Evolutionary conservation across 345 rosid species (phyloP).

Genomic region (thale cress (Arabidopsis thaliana)): DNA sequence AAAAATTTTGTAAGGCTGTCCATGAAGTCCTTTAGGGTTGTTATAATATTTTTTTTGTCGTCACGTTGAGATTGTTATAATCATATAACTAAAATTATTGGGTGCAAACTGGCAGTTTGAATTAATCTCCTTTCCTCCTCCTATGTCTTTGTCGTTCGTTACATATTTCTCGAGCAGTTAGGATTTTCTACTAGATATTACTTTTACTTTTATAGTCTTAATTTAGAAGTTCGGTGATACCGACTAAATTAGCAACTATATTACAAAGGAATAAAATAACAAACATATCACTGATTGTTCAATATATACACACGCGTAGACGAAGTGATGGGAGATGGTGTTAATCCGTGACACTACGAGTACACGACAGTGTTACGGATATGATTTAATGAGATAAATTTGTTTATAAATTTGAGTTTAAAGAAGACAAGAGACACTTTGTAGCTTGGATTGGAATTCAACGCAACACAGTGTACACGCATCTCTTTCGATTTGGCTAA

Average conservation of each 20-base stretch:
- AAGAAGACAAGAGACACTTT: conserved; percentile 15
- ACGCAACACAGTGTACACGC: conserved; percentile 39
- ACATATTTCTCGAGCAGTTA: conserved; percentile 39
- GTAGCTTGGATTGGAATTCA: conserved; percentile 31
- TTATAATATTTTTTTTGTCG: conserved; percentile 10
- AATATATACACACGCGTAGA: neutral
- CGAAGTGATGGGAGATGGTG: conserved; percentile 1
- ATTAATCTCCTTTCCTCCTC: conserved; percentile 8
- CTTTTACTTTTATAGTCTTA: conserved; percentile 7
- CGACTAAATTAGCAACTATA: neutral
- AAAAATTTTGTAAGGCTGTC: conserved; percentile 16
- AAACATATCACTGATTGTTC: neutral
- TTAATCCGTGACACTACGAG: neutral
- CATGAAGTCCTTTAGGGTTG: conserved; percentile 37
- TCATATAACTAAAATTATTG: neutral
- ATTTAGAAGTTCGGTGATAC: conserved; percentile 14
- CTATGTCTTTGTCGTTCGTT: conserved; percentile 38
- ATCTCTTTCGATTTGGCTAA: conserved; percentile 12
- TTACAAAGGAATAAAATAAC: neutral
- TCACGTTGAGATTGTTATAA: conserved; percentile 22
- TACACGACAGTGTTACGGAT: neutral
- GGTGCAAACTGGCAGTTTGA: conserved; percentile 43
- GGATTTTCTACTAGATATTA: conserved; percentile 8
- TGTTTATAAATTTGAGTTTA: neutral
- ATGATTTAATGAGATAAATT: neutral